Conservation (phyloP, 1,284 basidiomycete genomes). For the Athelia psychrophila region DNA sequence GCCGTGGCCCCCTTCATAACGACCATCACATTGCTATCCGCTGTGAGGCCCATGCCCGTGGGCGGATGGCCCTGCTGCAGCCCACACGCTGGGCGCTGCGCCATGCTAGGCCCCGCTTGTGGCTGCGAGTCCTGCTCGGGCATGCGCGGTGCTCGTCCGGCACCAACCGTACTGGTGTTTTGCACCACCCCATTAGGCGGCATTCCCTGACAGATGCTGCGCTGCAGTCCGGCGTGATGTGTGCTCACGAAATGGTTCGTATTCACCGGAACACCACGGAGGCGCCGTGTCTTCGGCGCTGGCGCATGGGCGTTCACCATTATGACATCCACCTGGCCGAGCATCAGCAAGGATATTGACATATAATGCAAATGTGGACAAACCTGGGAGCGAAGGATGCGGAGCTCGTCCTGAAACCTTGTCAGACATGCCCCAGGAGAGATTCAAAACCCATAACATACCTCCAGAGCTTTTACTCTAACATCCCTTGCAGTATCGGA, state of each 20-base stretch:
- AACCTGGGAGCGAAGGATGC: too few relatives aligned
- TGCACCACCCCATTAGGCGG: constrained; percentile 27
- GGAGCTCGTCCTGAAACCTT: too few relatives aligned
- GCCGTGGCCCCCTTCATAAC: too few relatives aligned
- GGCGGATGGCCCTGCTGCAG: constrained; percentile 6
- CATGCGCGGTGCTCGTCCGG: background rate
- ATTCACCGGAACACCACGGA: constrained; percentile 43
- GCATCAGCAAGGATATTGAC: constrained; percentile 11
- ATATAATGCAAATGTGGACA: background rate
- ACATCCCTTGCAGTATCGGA: too few relatives aligned
- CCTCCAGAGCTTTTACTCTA: too few relatives aligned
- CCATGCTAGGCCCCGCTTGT: too few relatives aligned
- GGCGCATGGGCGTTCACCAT: constrained; percentile 41
- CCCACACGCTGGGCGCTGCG: too few relatives aligned
- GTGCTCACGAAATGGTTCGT: constrained; percentile 56
- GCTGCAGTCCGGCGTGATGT: constrained; percentile 46
- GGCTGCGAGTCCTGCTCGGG: background rate
- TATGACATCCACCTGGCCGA: constrained; percentile 37
- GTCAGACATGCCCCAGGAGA: too few relatives aligned
- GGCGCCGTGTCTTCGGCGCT: constrained; percentile 50
- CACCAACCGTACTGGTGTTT: background rate
- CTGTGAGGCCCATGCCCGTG: constrained; percentile 12
- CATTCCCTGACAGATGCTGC: constrained; percentile 35
- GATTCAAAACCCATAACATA: too few relatives aligned
- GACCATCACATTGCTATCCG: constrained; percentile 7